These are phyloP conservation scores for Colletotrichum lindemuthianum DNA, from an alignment of 2,329 filamentous ascomycete genomes.

Conservation along the genomic window DNA sequence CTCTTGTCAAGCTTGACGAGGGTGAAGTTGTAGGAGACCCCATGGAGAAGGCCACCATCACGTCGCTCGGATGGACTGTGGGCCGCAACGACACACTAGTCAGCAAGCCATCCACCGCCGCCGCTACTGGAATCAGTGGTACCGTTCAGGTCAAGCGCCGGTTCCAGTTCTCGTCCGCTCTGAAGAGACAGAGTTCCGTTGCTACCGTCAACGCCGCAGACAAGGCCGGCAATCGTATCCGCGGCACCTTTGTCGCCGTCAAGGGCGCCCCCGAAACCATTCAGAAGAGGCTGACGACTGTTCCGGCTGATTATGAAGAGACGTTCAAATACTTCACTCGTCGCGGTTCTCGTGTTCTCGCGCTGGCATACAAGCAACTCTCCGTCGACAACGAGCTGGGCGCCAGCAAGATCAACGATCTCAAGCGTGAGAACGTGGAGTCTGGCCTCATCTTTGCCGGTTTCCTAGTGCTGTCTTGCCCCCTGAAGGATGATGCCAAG, in stretches of 20 bases:
- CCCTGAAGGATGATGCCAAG: constrained; percentile 95
- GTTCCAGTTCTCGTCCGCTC: constrained; percentile 96
- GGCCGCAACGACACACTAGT: constrained; percentile 87
- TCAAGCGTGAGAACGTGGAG: constrained; percentile 94
- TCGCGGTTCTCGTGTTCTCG: constrained; percentile 92
- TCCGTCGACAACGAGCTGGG: constrained; percentile 84
- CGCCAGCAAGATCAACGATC: constrained; percentile 86
- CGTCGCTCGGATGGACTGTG: constrained; percentile 91
- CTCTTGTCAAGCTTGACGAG: constrained; percentile 94
- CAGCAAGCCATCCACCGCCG: constrained; percentile 66
- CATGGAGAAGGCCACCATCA: constrained; percentile 97
- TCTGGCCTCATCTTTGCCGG: constrained; percentile 87
- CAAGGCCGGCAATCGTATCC: constrained; percentile 78
- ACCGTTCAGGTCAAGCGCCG: constrained; percentile 94
- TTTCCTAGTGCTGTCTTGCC: constrained; percentile 94
- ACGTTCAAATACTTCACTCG: constrained; percentile 98
- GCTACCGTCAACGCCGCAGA: constrained; percentile 82
- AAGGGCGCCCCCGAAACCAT: constrained; percentile 99
- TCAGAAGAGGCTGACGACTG: constrained; percentile 85
- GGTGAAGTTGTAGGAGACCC: constrained; percentile 97
- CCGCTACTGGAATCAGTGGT: constrained; percentile 66
- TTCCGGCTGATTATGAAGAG: constrained; percentile 92
- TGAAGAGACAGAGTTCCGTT: constrained; percentile 96
- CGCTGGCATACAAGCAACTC: constrained; percentile 93
- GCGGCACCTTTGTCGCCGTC: constrained; percentile 90